phyloP scores from a whole-genome alignment of 345 rosid genomes.

The Lepidium aucheri region DNA sequence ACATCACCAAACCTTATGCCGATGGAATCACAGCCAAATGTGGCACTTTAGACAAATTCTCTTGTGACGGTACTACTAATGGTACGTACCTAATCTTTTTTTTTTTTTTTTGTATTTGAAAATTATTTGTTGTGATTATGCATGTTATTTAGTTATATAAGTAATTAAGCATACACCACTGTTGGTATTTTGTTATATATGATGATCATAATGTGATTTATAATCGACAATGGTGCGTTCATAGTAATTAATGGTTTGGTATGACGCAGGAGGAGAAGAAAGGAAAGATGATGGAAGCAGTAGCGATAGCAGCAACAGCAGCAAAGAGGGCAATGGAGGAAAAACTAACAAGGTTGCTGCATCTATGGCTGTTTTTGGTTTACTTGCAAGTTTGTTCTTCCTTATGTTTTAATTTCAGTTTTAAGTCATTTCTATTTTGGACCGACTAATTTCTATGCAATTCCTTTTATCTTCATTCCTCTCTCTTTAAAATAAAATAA shows the following conservation, averaged over 20 bases:
- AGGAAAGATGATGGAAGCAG: not conserved
- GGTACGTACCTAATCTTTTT: not conserved
- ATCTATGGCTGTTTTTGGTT: slow-evolving; percentile 11
- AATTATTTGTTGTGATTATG: not conserved
- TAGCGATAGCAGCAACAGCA: not conserved
- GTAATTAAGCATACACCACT: not conserved
- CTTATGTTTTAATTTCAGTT: slow-evolving; percentile 7
- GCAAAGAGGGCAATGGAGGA: slow-evolving; percentile 15
- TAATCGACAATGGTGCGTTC: no score
- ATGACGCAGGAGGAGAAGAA: not conserved
- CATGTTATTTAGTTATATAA: not conserved
- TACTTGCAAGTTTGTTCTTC: slow-evolving; percentile 7
- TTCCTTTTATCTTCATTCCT: no score
- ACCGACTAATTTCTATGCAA: no score
- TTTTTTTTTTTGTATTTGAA: not conserved
- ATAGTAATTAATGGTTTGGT: not conserved
- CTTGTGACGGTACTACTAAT: slow-evolving; percentile 14
- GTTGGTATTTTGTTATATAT: not conserved
- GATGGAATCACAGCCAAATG: slow-evolving; percentile 18
- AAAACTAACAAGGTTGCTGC: slow-evolving; percentile 2
- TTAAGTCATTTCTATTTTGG: no score
- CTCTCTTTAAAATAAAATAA: no score
- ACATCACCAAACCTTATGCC: slow-evolving; percentile 21
- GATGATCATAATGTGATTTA: not conserved
- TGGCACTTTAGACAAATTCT: slow-evolving; percentile 16